A percentile compares a stretch with the other conserved stretches of the same genome.
Conservation (phyloP, 495 filamentous ascomycete species). For the Penicillium canescens region DNA sequence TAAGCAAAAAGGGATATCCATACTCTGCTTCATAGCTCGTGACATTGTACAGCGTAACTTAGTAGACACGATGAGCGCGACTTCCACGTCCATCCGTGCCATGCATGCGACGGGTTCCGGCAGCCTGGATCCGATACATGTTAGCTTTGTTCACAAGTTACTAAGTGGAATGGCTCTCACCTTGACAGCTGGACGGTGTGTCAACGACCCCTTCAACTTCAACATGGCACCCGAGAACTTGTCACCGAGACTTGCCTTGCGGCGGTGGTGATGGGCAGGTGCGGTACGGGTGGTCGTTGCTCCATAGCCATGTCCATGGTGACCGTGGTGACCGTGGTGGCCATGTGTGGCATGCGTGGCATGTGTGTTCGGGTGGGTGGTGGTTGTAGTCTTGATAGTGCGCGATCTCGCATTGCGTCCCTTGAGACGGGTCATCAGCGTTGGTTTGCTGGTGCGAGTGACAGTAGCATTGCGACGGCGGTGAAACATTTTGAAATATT, state of each 20-base stretch:
- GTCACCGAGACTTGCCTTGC: conserved; percentile 61
- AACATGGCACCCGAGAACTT: conserved; percentile 70
- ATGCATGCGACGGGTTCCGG: conserved; percentile 69
- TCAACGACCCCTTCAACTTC: conserved; percentile 64
- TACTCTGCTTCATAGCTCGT: neutral
- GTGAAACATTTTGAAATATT: conserved; percentile 25
- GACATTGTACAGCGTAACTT: neutral
- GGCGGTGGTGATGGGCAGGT: conserved; percentile 49
- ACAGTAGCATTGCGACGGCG: conserved; percentile 26
- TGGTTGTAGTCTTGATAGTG: conserved; percentile 32
- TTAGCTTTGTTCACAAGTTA: conserved; percentile 1
- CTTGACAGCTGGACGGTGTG: conserved; percentile 62
- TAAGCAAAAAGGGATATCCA: neutral
- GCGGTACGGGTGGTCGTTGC: conserved; percentile 24
- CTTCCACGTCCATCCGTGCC: conserved; percentile 66
- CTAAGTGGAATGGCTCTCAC: conserved; percentile 25
- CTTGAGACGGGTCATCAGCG: conserved; percentile 31
- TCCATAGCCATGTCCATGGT: conserved; percentile 4
- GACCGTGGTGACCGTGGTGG: neutral
- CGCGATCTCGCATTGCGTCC: conserved; percentile 25
- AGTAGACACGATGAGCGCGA: conserved; percentile 29
- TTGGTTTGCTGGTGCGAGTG: conserved; percentile 51
- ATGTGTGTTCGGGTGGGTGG: conserved; percentile 12
- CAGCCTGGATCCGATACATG: conserved; percentile 49
- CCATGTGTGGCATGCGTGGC: neutral